Conservation (phyloP, 2,329 filamentous ascomycete genomes). For the Rhytidhysteron rufulum region DNA sequence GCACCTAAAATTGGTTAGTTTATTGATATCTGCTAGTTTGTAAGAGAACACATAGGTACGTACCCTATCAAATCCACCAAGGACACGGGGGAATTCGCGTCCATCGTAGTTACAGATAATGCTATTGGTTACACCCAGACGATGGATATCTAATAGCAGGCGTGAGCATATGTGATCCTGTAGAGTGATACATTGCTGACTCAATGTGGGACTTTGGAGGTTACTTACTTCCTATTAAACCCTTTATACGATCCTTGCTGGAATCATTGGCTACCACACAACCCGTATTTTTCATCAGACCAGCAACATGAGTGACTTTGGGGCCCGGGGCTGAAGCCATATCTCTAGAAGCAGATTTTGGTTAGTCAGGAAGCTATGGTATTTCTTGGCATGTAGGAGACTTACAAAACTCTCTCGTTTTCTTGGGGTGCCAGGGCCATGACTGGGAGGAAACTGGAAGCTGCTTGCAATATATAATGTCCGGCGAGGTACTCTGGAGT, state of each 20-base stretch:
- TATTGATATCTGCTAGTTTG: too few species aligned
- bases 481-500: conserved; percentile 96
- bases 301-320: conserved; percentile 95
- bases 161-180: too few species aligned
- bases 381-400: too few species aligned
- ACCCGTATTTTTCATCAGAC: conserved; percentile 95
- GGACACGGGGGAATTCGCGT: conserved; percentile 86
- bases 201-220: too few species aligned
- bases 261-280: conserved; percentile 95
- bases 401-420: conserved; percentile 81
- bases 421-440: conserved; percentile 96
- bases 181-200: too few species aligned
- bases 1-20: too few species aligned
- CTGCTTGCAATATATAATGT: conserved; percentile 96
- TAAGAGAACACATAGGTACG: too few species aligned
- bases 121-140: conserved; percentile 87
- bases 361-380: too few species aligned
- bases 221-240: conserved; percentile 91
- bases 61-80: conserved; percentile 94
- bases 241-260: conserved; percentile 89
- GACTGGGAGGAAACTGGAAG: conserved; percentile 92
- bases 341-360: too few species aligned
- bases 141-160: too few species aligned
- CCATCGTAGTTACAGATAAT: conserved; percentile 96
- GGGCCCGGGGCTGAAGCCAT: conserved; percentile 94